Percentiles rank a stretch among this genome's conserved stretches.
phyloP scores from a whole-genome alignment of 805 yeast species.

The Sugiyamaella qingdaonensis region DNA sequence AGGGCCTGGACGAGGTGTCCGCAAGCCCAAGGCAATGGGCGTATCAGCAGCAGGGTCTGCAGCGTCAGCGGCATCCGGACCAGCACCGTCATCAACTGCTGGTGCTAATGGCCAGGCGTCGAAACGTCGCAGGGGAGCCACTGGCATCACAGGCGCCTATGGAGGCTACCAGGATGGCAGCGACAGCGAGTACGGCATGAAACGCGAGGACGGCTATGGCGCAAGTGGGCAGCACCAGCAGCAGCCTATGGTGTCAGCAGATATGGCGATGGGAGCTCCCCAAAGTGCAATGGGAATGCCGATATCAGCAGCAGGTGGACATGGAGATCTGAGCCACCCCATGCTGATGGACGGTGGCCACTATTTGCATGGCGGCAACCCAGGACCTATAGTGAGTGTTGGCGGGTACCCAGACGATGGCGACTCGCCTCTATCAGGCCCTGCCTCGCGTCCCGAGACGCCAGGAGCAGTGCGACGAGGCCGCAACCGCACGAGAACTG shows the following conservation, averaged over 20 bases:
- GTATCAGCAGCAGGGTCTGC: background rate
- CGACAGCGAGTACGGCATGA: constrained; percentile 1
- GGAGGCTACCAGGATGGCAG: constrained; percentile 10
- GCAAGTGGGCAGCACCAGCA: constrained; percentile 17
- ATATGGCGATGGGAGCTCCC: background rate
- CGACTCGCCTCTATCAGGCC: constrained; percentile 11
- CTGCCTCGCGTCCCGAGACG: constrained; percentile 18
- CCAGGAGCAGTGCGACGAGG: constrained; percentile 17
- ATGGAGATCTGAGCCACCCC: background rate
- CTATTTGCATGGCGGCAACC: background rate
- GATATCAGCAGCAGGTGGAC: background rate
- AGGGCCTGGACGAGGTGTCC: background rate
- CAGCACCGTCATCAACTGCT: background rate
- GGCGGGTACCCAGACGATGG: constrained; percentile 13
- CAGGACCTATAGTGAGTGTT: no score
- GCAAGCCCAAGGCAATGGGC: background rate
- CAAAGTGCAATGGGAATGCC: background rate
- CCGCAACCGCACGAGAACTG: constrained; percentile 17
- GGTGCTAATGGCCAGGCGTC: background rate
- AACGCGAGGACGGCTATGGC: constrained; percentile 5
- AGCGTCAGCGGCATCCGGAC: background rate
- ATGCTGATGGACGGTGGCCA: background rate
- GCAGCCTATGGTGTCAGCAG: background rate
- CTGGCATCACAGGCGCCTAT: background rate
- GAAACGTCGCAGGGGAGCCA: background rate